Percentiles rank a stretch among this genome's conserved stretches.
Evolutionary conservation across 78 protist genomes (phyloP).

Genomic region (Andalucia godoyi): DNA sequence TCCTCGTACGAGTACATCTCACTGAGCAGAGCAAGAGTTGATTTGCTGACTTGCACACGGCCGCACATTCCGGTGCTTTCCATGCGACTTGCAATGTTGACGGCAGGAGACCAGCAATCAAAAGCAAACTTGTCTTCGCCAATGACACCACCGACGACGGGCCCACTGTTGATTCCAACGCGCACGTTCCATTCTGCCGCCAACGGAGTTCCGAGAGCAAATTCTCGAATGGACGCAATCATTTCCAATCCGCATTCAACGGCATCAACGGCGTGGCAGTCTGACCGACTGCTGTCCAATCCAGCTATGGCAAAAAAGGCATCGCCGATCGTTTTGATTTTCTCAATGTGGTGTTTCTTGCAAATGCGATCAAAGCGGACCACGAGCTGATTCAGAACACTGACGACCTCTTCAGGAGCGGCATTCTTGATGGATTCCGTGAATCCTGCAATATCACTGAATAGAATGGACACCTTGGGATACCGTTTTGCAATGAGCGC

Average conservation of each 20-base stretch:
- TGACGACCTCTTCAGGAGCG: not conserved
- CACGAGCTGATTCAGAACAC: not conserved
- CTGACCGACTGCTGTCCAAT: not conserved
- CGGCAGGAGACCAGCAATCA: constrained; percentile 25
- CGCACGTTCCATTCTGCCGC: not conserved
- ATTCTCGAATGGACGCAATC: not conserved
- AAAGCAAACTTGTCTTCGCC: constrained; percentile 1
- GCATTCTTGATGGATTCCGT: not conserved
- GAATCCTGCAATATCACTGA: constrained; percentile 15
- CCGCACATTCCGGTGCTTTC: constrained; percentile 9
- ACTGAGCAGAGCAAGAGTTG: no score
- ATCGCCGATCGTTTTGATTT: constrained; percentile 29
- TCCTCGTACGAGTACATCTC: no score
- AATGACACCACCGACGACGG: constrained; percentile 22
- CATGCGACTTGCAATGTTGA: constrained; percentile 65
- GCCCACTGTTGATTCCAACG: constrained; percentile 13
- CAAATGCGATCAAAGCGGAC: not conserved
- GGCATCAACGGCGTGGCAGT: not conserved
- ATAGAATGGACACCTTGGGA: not conserved
- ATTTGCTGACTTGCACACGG: not conserved
- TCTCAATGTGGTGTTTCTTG: not conserved
- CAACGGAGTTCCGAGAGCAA: not conserved
- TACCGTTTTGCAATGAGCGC: no score
- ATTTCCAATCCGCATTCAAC: not conserved
- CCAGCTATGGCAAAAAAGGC: constrained; percentile 9